Percentiles rank a stretch among this genome's conserved stretches.
These are phyloP conservation scores for Ustilago curta DNA, from an alignment of 1,284 basidiomycete genomes.

Conservation along the genomic window DNA sequence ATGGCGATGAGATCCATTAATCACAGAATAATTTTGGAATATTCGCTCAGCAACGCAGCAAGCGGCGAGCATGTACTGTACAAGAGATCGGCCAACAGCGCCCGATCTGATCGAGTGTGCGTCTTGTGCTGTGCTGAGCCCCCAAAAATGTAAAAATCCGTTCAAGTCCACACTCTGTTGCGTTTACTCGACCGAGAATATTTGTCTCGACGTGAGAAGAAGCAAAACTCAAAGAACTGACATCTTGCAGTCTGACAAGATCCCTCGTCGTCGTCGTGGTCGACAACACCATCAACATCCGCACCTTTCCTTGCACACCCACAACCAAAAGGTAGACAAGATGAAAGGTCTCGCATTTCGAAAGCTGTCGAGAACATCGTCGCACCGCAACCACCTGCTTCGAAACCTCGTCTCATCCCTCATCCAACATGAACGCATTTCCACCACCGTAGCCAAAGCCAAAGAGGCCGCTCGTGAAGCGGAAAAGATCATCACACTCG, in stretches of 20 bases:
- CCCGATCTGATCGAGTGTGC: constrained; percentile 12
- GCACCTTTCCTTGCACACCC: neutral
- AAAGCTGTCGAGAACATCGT: constrained; percentile 62
- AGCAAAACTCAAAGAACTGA: neutral
- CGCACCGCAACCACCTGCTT: constrained; percentile 48
- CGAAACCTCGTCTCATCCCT: constrained; percentile 91
- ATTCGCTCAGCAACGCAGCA: constrained; percentile 16
- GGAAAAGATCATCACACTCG: constrained; percentile 80
- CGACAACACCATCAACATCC: neutral
- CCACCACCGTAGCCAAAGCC: constrained; percentile 95
- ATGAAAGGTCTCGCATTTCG: constrained; percentile 69
- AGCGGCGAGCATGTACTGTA: neutral
- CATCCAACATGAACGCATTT: constrained; percentile 94
- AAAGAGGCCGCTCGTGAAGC: constrained; percentile 89
- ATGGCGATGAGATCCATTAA: constrained; percentile 41
- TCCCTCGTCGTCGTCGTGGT: constrained; percentile 5
- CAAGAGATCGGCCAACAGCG: neutral
- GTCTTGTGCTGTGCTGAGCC: too few relatives aligned
- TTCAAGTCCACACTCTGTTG: constrained; percentile 14
- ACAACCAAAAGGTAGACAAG: neutral
- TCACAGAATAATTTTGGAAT: constrained; percentile 35
- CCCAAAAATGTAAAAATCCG: constrained; percentile 10
- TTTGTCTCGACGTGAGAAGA: constrained; percentile 20
- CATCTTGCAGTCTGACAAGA: neutral
- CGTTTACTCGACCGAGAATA: constrained; percentile 43